A percentile compares a stretch with the other conserved stretches of the same genome.
phyloP scores from a whole-genome alignment of 805 yeast species.

The Metschnikowia shivogae region DNA sequence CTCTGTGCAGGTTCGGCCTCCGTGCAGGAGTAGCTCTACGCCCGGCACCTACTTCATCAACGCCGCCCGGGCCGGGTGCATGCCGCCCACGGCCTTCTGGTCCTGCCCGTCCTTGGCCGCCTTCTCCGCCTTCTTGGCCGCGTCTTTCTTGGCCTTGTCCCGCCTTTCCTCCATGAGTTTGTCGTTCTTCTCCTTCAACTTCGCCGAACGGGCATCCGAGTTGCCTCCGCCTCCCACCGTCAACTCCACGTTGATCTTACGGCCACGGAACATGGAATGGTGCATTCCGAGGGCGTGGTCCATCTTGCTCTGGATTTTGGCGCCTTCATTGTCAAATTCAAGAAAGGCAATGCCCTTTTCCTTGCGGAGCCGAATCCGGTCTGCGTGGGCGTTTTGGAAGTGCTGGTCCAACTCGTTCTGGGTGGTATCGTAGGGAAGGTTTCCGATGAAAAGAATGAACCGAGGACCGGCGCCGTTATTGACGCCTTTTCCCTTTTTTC shows the following conservation, averaged over 20 bases:
- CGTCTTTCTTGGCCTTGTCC: slow-evolving; percentile 49
- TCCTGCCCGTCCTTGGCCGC: slow-evolving; percentile 26
- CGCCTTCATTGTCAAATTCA: slow-evolving; percentile 62
- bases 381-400: slow-evolving; percentile 71
- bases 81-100: slow-evolving; percentile 23
- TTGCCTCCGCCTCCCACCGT: slow-evolving; percentile 99
- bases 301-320: slow-evolving; percentile 71
- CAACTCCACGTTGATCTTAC: slow-evolving; percentile 90
- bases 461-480: slow-evolving; percentile 52
- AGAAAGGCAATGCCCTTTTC: slow-evolving; percentile 91
- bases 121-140: slow-evolving; percentile 26
- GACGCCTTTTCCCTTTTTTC: slow-evolving; percentile 64
- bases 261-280: slow-evolving; percentile 60
- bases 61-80: slow-evolving; percentile 69
- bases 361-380: slow-evolving; percentile 67
- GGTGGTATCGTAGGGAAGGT: slow-evolving; percentile 70
- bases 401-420: slow-evolving; percentile 62
- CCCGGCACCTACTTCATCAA: slow-evolving; percentile 38
- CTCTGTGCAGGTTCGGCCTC: no score
- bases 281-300: slow-evolving; percentile 83
- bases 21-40: no score
- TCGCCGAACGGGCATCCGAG: slow-evolving; percentile 54
- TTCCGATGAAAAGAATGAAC: slow-evolving; percentile 85
- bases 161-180: slow-evolving; percentile 68
- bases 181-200: slow-evolving; percentile 75